Evolutionary conservation across 2,329 filamentous ascomycete species (phyloP), one percentile per base, ranked within the genome.

Genomic region (Fusarium albidum): DNA sequence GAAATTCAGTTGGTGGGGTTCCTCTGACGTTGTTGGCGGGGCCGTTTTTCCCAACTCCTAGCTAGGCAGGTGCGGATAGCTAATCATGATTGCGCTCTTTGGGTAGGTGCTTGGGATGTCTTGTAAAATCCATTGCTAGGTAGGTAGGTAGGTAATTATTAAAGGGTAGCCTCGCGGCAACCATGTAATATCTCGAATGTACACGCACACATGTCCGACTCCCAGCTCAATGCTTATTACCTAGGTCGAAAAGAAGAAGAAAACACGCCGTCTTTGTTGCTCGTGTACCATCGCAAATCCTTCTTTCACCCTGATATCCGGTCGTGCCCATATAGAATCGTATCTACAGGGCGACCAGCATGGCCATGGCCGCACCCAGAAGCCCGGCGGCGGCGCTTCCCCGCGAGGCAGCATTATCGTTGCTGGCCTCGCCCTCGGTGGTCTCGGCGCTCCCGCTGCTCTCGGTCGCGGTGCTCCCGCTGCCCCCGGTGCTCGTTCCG

Each of bases 341-440:
- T 21, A 21, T n/a, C 65, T 61, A 72, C 18, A 72, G 54, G 46
- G 68, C 70, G 39, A 68, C 45, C 13, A 70, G 40, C 60, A 71
- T 51, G 25, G 68, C 69, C 47, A 69, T 41, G 8, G 59, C 55
- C 6, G 69, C 67, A 39, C 69, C 70, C 10, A 69, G 28, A 14
- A 71, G 15, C 29, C 68, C 59, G 27, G 53, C 54, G 27, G 53
- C 54, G 11, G 62, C 53, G 25, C 40, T 51, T 45, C 49, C 61
- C 13, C 50, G 55, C 29, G 55, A 37, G 42, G 55, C 59, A 52
- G 31, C 46, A 13, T 47, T 61, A 13, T 40, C 37, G 15, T 29
- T 49, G 9, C 28, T 31, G 11, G 49, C 12, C 9, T 31, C 29
- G 11, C n/a, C 29, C 29, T 25, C 13, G 29, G 12, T 31, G 13